Evolutionary conservation across 805 yeast genomes (phyloP).

Genomic region (Sugiyamaella americana): DNA sequence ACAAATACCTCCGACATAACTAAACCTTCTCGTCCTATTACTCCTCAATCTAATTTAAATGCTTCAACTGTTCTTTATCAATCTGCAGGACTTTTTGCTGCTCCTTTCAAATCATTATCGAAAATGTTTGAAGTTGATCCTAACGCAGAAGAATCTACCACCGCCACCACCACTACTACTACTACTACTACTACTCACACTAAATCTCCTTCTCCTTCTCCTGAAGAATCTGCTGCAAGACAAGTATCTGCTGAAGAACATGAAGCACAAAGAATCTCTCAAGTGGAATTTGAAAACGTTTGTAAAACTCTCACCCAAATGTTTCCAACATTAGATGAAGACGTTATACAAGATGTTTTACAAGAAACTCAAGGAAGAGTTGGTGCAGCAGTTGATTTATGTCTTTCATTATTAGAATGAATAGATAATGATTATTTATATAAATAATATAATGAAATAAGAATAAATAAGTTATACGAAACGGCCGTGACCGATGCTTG

Average conservation of each 20-base stretch:
- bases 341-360: slow-evolving; percentile 64
- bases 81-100: slow-evolving; percentile 47
- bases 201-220: slow-evolving; percentile 13
- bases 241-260: slow-evolving; percentile 35
- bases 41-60: slow-evolving; percentile 14
- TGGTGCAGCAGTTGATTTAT: slow-evolving; percentile 69
- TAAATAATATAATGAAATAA: slow-evolving; percentile 2
- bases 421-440: background rate
- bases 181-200: background rate
- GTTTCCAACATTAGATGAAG: slow-evolving; percentile 70
- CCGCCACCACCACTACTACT: slow-evolving; percentile 5
- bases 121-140: slow-evolving; percentile 33
- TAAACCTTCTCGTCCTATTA: background rate
- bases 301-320: slow-evolving; percentile 51
- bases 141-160: slow-evolving; percentile 16
- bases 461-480: background rate
- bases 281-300: slow-evolving; percentile 42
- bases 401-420: slow-evolving; percentile 32
- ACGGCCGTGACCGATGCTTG: slow-evolving; percentile 20
- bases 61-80: slow-evolving; percentile 32
- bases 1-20: too few relatives aligned
- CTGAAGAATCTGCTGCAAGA: slow-evolving; percentile 32
- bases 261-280: slow-evolving; percentile 36
- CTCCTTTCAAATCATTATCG: slow-evolving; percentile 39
- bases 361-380: slow-evolving; percentile 57